A percentile compares a stretch with the other conserved stretches of the same genome.
These are phyloP conservation scores for Malbranchea zuffiana DNA, from an alignment of 2,329 filamentous ascomycete genomes.

Conservation along the genomic window DNA sequence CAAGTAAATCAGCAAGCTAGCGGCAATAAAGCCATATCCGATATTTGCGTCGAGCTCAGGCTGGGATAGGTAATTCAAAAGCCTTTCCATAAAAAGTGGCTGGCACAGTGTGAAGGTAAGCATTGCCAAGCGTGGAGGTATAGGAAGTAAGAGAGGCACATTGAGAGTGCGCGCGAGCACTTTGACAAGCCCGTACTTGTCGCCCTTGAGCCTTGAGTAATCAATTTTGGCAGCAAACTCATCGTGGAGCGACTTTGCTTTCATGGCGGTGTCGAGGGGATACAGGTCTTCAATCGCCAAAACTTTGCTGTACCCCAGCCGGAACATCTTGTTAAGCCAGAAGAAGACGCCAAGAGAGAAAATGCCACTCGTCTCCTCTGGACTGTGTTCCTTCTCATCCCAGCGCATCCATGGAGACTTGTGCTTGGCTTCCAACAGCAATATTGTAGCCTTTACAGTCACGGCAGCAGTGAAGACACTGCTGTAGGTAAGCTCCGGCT, in stretches of 20 bases:
- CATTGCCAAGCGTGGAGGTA: constrained; percentile 18
- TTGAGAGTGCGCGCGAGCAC: constrained; percentile 19
- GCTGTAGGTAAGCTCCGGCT: constrained; percentile 9
- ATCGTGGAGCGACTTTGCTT: constrained; percentile 14
- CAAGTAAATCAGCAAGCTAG: constrained; percentile 15
- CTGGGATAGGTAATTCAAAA: constrained; percentile 16
- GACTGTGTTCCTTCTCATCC: constrained; percentile 21
- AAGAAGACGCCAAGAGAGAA: constrained; percentile 25
- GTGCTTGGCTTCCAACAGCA: constrained; percentile 19
- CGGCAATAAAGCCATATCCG: constrained; percentile 19
- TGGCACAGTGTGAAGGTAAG: constrained; percentile 22
- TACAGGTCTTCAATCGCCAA: constrained; percentile 24
- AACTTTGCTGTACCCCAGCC: constrained; percentile 21
- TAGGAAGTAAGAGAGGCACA: constrained; percentile 18
- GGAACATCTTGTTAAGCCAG: constrained; percentile 29
- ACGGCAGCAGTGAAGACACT: constrained; percentile 16
- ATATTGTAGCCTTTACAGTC: constrained; percentile 16
- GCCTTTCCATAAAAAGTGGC: constrained; percentile 19
- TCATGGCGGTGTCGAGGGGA: constrained; percentile 17
- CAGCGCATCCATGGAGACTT: constrained; percentile 20
- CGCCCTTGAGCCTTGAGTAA: constrained; percentile 11
- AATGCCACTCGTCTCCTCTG: constrained; percentile 27
- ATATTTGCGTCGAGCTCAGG: constrained; percentile 13
- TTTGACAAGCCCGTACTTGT: constrained; percentile 19
- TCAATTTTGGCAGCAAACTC: constrained; percentile 15